Percentiles rank a stretch among this genome's conserved stretches.
These are phyloP conservation scores for Asterella californica DNA, from an alignment of 225 moss, liverwort and hornwort genomes.

Conservation along the genomic window DNA sequence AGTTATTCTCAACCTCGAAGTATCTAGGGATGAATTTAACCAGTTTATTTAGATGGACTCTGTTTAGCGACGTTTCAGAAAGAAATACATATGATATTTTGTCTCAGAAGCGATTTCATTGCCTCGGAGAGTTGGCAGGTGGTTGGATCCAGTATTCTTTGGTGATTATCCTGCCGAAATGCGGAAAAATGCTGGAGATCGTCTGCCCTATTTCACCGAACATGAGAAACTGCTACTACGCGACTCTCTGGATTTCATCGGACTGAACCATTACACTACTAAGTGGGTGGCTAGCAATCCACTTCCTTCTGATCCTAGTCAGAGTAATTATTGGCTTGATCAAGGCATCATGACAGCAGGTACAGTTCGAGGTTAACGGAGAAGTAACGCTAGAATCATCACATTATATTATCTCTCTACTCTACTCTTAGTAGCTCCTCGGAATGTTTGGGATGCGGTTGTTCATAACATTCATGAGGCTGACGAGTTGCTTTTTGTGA, in stretches of 20 bases:
- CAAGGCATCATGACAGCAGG: conserved; percentile 53
- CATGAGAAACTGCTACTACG: conserved; percentile 49
- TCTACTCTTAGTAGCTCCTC: neutral
- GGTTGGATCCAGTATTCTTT: conserved; percentile 70
- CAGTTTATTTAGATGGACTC: neutral
- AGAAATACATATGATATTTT: neutral
- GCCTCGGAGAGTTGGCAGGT: conserved; percentile 42
- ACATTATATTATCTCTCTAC: no score
- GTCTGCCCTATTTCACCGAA: conserved; percentile 56
- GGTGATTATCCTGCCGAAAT: conserved; percentile 85
- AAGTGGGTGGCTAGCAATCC: conserved; percentile 51
- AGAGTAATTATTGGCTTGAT: conserved; percentile 57
- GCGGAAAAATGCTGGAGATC: conserved; percentile 58
- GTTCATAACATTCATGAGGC: neutral
- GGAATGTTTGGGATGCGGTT: no score
- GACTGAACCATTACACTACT: conserved; percentile 75
- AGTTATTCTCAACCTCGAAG: neutral
- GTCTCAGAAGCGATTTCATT: neutral
- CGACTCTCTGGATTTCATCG: conserved; percentile 73
- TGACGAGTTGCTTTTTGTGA: neutral
- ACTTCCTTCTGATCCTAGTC: conserved; percentile 33
- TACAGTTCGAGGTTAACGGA: conserved; percentile 21
- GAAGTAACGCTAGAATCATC: no score
- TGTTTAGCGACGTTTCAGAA: neutral
- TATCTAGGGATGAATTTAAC: neutral